Base-by-base conservation (phyloP, 805 yeast species). In the Yamadazyma takamatsuzukensis region DNA sequence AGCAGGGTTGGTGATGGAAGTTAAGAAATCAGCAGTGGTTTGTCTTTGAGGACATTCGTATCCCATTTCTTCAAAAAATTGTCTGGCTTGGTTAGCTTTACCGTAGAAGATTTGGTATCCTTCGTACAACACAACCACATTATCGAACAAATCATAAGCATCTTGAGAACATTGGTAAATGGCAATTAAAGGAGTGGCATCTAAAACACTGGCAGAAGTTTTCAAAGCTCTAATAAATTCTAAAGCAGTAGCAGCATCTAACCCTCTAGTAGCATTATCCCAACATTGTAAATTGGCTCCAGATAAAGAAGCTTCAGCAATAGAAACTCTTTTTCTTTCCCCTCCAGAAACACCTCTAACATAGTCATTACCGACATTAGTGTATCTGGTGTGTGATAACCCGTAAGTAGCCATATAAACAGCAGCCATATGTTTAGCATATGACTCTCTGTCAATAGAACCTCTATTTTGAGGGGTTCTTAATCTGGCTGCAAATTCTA, bases 201-300 rank as follows among this genome's bases (percentile, higher is more conserved):
- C 65, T 27, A 64, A 47, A 21, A 76, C 55, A 21, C 68, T 59
- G 5, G 86, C 79, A 14, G 73, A 59, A 2, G 77, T 70, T 47
- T 83, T 76, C 41, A 84, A 65, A n/a, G 85, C 80, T 37, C 76
- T 64, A 26, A 81, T 68, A 48, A 76, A 83, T 50, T 83, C 88
- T 43, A 82, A 65, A 3, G 95, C 94, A 23, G 93, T 83, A 11
- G 90, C 81, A 4, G 93, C 73, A 59, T 84, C 95, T 39, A 84
- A 68, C 45, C 94, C 95, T 64, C 93, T 74, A 4, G 95, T 84
- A 5, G 90, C 81, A 50, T 84, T 84, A 62, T 84, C 76, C 76
- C 76, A 71, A 43, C 72, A 59, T 44, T 71, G 74, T 14, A 70
- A 49, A 16, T 68, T 59, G 17, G 85, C 81, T 15, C 79, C 75